Evolutionary conservation across 257 asterid genomes (phyloP), one percentile per base, ranked within the genome.

Genomic region (Forsythia viridissima): DNA sequence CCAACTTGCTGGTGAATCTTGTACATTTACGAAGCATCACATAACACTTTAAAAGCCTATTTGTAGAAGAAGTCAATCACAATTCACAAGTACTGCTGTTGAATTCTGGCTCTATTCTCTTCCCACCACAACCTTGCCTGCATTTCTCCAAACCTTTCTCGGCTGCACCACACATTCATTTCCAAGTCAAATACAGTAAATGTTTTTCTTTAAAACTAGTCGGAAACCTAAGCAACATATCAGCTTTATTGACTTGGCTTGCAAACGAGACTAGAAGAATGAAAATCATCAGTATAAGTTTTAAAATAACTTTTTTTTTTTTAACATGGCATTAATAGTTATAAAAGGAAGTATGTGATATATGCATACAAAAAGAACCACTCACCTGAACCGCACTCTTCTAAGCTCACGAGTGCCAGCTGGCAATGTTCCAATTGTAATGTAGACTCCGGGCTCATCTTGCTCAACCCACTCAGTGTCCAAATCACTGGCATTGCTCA

Each of bases 61-160:
- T 76, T 13, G 70, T 46, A 36, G 30, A 73, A 24, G 57, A 77
- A 80, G 59, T 70, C 74, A 73, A 46, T 30, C 38, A 72, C 76
- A 70, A 44, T 41, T 93, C 90, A 95, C 83, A 95, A 83, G 88
- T 93, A 95, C 72, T 93, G 99, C 75, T 89, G 90, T 81, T 95
- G 99, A 73, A 95, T 93, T 83, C 99, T 86, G 69, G 94, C 84
- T 91, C 91, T 85, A 87, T 95, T 93, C 73, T 83, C 96, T 84
- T 93, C 99, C 99, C 99, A 95, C 99, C 99, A 95, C 82, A 86
- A 70, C 86, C 98, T 87, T 65, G 99, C 99, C 48, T 95, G 98
- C 92, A 77, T 89, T 89, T 95, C 99, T 72, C 93, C 97, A 43
- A 95, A 95, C 80, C 70, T 89, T 85, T 95, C 99, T 61, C 99